Evolutionary conservation across 176 grass and related monocot genomes (phyloP).

Genomic region (Oryza glaberrima): DNA sequence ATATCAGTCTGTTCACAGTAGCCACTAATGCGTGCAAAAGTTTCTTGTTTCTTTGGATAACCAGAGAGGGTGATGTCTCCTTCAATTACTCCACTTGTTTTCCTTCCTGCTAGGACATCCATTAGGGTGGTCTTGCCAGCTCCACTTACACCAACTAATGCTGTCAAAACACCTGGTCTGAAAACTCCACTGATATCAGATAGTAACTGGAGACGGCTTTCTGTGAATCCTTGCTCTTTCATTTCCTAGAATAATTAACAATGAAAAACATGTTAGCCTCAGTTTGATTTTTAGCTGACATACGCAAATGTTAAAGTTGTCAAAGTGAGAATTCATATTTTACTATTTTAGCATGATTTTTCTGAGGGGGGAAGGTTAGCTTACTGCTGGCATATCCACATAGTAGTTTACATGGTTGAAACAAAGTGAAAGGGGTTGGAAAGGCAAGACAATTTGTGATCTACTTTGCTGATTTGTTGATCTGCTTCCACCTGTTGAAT

Average conservation of each 20-base stretch:
- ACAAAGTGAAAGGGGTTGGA: conserved; percentile 81
- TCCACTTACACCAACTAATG: conserved; percentile 90
- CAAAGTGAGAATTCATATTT: not conserved
- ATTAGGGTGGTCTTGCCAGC: conserved; percentile 95
- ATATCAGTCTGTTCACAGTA: conserved; percentile 95
- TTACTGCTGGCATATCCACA: conserved; percentile 90
- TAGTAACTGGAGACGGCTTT: conserved; percentile 70
- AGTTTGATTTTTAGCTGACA: not conserved
- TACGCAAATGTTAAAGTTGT: not conserved
- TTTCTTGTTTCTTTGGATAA: conserved; percentile 85
- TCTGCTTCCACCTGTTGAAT: conserved; percentile 33
- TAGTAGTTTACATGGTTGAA: conserved; percentile 90
- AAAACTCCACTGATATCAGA: conserved; percentile 89
- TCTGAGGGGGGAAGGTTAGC: conserved; percentile 13
- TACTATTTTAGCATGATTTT: not conserved
- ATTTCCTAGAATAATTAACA: conserved; percentile 70
- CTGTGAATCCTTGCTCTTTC: conserved; percentile 76
- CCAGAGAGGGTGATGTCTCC: conserved; percentile 77
- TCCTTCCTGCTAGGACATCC: conserved; percentile 94
- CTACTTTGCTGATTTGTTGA: conserved; percentile 13
- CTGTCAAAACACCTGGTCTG: conserved; percentile 80
- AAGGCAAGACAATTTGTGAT: conserved; percentile 65
- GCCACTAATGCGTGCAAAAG: conserved; percentile 83
- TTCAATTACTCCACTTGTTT: conserved; percentile 80
- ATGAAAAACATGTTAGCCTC: not conserved